Base-by-base conservation (phyloP, 2,329 filamentous ascomycete species). In the Trichoderma cornu-damae region DNA sequence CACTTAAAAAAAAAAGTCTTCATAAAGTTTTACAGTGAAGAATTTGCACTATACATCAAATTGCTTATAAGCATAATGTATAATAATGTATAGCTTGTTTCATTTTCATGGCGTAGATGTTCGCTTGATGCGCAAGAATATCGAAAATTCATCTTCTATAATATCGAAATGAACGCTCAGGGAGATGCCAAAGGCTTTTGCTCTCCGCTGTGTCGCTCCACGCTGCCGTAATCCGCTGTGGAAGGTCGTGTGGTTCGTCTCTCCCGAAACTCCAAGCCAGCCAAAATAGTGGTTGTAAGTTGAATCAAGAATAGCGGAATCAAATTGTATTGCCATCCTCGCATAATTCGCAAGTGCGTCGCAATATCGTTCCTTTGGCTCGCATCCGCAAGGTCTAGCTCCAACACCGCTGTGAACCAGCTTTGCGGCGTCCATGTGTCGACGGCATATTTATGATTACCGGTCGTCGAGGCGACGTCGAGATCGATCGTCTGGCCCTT, bases 261-360 rank as follows among this genome's bases (percentile, higher is more conserved):
- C 16, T 59, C 38, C 40, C 60, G 48, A 0, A 55, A 62, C 20
- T 68, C 66, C 60, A 61, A 61, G 1, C 66, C 26, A 2, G 65
- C 65, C 35, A 68, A 38, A 1, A 44, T 52, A 1, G 66, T 68
- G 16, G 67, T 66, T 2, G 40, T 38, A 3, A 68, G 56, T 26
- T 68, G 65, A 2, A 68, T 37, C 0, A 67, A 34, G n/a, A 68
- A 68, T 52, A 68, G 65, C 1, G 66, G 66, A 8, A 68, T 68
- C 2, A 68, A 52, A 30, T 68, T 68, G 20, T 65, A 68, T 30
- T 68, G 65, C 66, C 66, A 68, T 2, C 66, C 66, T 1, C 59
- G 50, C 60, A 68, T 68, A 30, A 68, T 28, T 6, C 59, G 63
- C 4, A 68, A n/a, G 11, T 66, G 64, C 1, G 44, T 56, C 4